These are phyloP conservation scores for Gracilaria domingensis DNA, from an alignment of 23 red algal species.

Conservation along the genomic window DNA sequence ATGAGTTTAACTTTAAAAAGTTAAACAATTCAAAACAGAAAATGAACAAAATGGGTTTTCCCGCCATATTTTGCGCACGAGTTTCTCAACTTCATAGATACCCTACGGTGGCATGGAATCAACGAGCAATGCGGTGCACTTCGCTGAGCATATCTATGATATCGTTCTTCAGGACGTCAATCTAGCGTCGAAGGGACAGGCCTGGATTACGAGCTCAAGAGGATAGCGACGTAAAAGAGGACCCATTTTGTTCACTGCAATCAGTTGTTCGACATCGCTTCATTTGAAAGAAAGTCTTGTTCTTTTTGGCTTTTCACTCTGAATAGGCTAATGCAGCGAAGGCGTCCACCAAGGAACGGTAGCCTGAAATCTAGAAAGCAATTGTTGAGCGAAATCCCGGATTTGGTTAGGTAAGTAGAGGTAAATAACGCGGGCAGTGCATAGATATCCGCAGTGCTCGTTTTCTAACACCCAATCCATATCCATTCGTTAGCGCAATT, in stretches of 20 bases:
- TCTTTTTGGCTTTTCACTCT: not conserved
- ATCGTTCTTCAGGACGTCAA: not conserved
- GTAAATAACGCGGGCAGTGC: not conserved
- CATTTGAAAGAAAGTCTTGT: not conserved
- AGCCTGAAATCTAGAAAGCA: constrained; percentile 33
- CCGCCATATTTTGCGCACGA: not conserved
- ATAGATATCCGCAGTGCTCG: not conserved
- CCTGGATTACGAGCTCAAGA: not conserved
- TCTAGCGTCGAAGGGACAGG: not conserved
- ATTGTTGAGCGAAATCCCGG: constrained; percentile 65
- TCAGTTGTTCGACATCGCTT: not conserved
- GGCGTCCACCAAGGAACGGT: not conserved
- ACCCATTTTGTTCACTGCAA: not conserved
- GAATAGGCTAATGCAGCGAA: constrained; percentile 11
- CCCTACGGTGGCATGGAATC: not conserved
- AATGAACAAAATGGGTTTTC: not conserved
- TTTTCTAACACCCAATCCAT: not conserved
- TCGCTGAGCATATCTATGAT: not conserved
- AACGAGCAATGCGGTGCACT: not conserved
- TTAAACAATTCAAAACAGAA: constrained; percentile 2
- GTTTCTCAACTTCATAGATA: not conserved
- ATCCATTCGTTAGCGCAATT: not conserved
- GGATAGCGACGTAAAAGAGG: not conserved
- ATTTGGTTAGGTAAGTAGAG: constrained; percentile 61
- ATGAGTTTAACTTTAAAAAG: too few species aligned